Percentiles rank a stretch among this genome's conserved stretches.
phyloP scores from a whole-genome alignment of 1,284 basidiomycete genomes.

The Boletus mariae region DNA sequence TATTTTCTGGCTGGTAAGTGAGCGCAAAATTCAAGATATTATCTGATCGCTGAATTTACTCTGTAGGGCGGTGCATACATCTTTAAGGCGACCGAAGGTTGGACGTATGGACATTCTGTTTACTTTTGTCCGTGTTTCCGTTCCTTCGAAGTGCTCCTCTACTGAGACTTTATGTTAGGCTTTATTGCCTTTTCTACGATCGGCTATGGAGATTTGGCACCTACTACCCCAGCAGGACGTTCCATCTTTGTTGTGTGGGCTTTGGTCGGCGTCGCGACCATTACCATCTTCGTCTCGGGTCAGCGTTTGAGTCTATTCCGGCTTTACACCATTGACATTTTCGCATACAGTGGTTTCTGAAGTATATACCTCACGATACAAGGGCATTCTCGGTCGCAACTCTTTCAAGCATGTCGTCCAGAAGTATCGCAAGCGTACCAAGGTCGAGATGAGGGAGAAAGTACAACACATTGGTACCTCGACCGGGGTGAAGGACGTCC shows the following conservation, averaged over 20 bases:
- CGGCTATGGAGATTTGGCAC: slow-evolving; percentile 68
- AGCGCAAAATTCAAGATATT: background rate
- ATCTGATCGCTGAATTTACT: background rate
- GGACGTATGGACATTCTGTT: slow-evolving; percentile 50
- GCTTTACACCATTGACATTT: slow-evolving; percentile 2
- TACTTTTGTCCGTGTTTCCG: slow-evolving; percentile 62
- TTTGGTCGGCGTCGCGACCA: slow-evolving; percentile 68
- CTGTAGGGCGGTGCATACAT: slow-evolving; percentile 51
- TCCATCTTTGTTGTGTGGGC: slow-evolving; percentile 83
- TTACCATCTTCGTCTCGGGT: slow-evolving; percentile 74
- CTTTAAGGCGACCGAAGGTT: slow-evolving; percentile 50
- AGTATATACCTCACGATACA: slow-evolving; percentile 54
- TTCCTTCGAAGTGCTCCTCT: slow-evolving; percentile 2
- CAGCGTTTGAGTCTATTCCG: slow-evolving; percentile 11
- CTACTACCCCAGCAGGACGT: slow-evolving; percentile 62
- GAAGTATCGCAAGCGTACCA: slow-evolving; percentile 37
- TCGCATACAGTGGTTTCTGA: slow-evolving; percentile 56
- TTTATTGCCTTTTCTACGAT: slow-evolving; percentile 64
- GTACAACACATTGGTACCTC: slow-evolving; percentile 3
- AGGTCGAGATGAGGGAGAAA: slow-evolving; percentile 12
- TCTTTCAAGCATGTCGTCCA: slow-evolving; percentile 48
- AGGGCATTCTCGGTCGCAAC: slow-evolving; percentile 44
- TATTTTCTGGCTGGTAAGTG: slow-evolving; percentile 53
- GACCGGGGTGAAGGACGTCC: background rate
- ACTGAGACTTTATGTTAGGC: slow-evolving; percentile 32